A percentile compares a stretch with the other conserved stretches of the same genome.
Conservation (phyloP, 371 early-diverging fungal species). For the Chytridiales sp. region DNA sequence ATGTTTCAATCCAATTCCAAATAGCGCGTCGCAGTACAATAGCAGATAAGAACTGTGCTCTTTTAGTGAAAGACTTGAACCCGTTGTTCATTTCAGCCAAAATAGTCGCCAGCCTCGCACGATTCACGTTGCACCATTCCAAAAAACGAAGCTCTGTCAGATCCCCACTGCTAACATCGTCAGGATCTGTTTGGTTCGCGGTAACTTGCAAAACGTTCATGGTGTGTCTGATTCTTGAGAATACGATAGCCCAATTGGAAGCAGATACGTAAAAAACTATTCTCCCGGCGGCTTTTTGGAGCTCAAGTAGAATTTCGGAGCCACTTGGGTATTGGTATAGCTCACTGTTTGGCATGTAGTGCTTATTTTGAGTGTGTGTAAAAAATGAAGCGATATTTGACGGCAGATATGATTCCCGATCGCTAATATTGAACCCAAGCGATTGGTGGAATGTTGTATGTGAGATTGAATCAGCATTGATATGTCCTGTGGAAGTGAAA, state of each 20-base stretch:
- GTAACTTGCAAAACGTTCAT: conserved; percentile 22
- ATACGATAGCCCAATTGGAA: conserved; percentile 77
- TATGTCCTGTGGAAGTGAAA: conserved; percentile 42
- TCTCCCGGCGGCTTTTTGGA: conserved; percentile 59
- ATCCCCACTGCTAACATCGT: conserved; percentile 55
- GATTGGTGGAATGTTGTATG: conserved; percentile 32
- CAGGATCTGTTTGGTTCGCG: background rate
- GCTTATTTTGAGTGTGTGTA: background rate
- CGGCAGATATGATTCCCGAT: conserved; percentile 5
- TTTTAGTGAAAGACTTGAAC: conserved; percentile 65
- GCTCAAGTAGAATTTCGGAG: conserved; percentile 31
- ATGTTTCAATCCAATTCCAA: conserved; percentile 88
- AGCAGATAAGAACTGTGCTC: conserved; percentile 68
- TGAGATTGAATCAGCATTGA: conserved; percentile 55
- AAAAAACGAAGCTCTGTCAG: conserved; percentile 73
- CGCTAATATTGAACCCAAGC: conserved; percentile 13
- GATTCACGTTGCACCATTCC: conserved; percentile 75
- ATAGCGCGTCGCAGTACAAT: conserved; percentile 72
- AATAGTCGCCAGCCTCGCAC: conserved; percentile 64
- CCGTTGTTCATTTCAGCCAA: conserved; percentile 61
- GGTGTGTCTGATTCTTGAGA: conserved; percentile 59
- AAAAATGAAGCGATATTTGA: conserved; percentile 20
- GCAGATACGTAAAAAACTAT: conserved; percentile 77
- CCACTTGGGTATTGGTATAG: conserved; percentile 4
- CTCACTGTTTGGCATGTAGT: conserved; percentile 9